Conservation (phyloP, 306 rosid genomes). For the Cucumis hystrix region DNA sequence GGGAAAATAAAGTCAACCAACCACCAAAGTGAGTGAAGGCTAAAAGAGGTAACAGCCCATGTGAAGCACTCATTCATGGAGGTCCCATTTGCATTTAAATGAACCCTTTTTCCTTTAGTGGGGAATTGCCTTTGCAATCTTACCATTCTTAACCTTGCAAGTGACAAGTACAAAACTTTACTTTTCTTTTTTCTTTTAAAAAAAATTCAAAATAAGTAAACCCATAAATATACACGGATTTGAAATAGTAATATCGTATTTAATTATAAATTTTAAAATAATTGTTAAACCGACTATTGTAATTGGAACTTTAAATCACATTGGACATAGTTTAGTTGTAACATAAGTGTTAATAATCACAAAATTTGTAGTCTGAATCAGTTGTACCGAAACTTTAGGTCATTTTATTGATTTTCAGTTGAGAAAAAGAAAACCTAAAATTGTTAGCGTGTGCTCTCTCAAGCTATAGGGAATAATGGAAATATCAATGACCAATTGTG, state of each 20-base stretch:
- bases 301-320: too few species aligned
- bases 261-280: too few species aligned
- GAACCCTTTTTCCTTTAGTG: neutral
- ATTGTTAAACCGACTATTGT: too few species aligned
- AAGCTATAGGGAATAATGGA: neutral
- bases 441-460: neutral
- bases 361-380: too few species aligned
- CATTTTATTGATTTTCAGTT: too few species aligned
- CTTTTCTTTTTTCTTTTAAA: neutral
- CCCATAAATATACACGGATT: too few species aligned
- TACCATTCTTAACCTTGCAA: neutral
- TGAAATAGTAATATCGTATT: too few species aligned
- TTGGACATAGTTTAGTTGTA: too few species aligned
- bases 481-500: neutral
- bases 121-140: neutral
- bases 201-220: too few species aligned
- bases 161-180: neutral
- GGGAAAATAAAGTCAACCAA: slow-evolving; percentile 1
- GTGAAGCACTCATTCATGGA: slow-evolving; percentile 8
- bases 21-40: slow-evolving; percentile 4
- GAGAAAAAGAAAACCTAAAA: neutral
- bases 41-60: neutral
- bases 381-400: too few species aligned
- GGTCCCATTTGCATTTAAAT: slow-evolving; percentile 10
- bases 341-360: too few species aligned